Evolutionary conservation across 352 stramenopile genomes (phyloP).

Genomic region (Globisporangium cederbergense): DNA sequence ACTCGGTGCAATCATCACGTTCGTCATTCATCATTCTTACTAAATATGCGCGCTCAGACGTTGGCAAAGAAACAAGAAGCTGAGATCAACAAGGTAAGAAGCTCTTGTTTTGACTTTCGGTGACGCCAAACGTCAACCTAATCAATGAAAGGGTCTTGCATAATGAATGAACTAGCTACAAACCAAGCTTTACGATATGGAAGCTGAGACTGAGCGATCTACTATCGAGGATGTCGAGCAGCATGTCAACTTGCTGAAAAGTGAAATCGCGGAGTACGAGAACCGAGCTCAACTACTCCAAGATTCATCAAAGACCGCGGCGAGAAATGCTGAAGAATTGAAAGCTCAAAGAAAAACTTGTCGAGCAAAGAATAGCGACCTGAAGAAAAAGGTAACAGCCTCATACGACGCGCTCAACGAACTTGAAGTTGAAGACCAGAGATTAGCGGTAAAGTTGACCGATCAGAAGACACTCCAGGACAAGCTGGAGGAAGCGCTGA

Average conservation of each 20-base stretch:
- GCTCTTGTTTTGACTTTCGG: neutral
- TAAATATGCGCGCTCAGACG: neutral
- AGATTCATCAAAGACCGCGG: neutral
- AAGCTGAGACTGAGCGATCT: neutral
- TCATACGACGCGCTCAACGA: conserved; percentile 5
- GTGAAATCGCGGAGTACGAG: conserved; percentile 6
- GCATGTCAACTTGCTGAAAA: neutral
- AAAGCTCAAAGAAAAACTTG: neutral
- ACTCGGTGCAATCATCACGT: neutral
- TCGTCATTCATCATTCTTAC: neutral
- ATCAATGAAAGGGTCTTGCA: neutral
- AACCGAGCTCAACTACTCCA: neutral
- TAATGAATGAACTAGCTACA: neutral
- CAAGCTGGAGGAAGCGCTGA: conserved; percentile 10
- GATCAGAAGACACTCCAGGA: conserved; percentile 3
- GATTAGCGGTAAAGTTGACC: conserved; percentile 5
- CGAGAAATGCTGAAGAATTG: neutral
- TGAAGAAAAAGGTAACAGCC: conserved; percentile 6
- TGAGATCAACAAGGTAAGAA: conserved; percentile 10
- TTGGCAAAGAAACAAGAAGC: conserved; percentile 5
- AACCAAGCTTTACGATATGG: conserved; percentile 8
- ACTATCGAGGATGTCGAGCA: neutral
- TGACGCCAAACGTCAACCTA: neutral
- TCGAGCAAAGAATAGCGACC: neutral
- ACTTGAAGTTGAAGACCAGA: conserved; percentile 4